Percentiles rank a stretch among this genome's conserved stretches.
Evolutionary conservation across 192 early-diverging fungal genomes (phyloP).

Genomic region (Phlyctochytrium bullatum): DNA sequence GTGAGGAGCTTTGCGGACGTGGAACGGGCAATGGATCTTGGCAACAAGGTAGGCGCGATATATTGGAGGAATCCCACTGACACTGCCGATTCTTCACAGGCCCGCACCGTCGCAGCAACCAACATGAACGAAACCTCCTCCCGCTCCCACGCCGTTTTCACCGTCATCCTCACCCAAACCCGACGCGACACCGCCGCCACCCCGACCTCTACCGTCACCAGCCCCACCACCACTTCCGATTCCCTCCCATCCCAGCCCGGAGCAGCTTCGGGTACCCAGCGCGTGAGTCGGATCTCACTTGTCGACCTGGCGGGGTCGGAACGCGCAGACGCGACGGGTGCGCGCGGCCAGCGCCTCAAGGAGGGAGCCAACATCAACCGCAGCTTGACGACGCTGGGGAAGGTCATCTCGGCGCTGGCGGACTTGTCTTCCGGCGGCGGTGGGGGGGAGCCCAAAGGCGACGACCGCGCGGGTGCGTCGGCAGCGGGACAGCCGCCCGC

Average conservation of each 20-base stretch:
- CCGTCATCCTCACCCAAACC: slow-evolving; percentile 48
- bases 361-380: slow-evolving; percentile 97
- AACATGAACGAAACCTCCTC: slow-evolving; percentile 93
- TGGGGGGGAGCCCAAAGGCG: not conserved
- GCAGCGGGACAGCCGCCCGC: not conserved
- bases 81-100: slow-evolving; percentile 59
- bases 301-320: slow-evolving; percentile 95
- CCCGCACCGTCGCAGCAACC: slow-evolving; percentile 88
- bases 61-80: not conserved
- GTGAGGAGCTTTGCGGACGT: slow-evolving; percentile 83
- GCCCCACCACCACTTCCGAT: too few species aligned
- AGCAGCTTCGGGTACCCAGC: not conserved
- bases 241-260: slow-evolving; percentile 7
- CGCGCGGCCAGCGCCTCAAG: slow-evolving; percentile 77
- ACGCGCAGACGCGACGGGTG: slow-evolving; percentile 80
- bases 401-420: slow-evolving; percentile 88
- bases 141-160: slow-evolving; percentile 53
- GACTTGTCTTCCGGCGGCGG: slow-evolving; percentile 42
- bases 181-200: not conserved
- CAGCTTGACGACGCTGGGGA: slow-evolving; percentile 85
- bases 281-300: slow-evolving; percentile 36
- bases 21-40: slow-evolving; percentile 77
- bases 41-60: slow-evolving; percentile 68
- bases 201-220: not conserved
- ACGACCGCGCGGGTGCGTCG: slow-evolving; percentile 43